Evolutionary conservation across 1,139 yeast genomes (phyloP).

Genomic region (Yamadazyma epiphylla): DNA sequence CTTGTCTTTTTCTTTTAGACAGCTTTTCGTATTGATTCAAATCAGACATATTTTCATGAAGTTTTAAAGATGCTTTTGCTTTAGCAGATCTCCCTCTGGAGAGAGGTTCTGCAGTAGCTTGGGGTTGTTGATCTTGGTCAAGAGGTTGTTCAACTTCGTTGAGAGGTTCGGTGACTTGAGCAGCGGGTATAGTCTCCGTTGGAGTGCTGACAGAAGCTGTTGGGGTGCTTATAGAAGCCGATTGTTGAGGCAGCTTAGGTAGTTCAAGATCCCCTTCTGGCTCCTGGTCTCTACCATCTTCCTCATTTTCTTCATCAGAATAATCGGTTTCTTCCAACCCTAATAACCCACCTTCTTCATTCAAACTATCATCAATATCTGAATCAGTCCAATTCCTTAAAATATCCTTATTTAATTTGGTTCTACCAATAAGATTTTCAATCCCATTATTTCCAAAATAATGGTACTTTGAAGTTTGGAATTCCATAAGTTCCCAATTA

Average conservation of each 20-base stretch:
- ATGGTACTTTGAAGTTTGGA: conserved; percentile 36
- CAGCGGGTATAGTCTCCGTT: not conserved
- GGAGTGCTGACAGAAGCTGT: not conserved
- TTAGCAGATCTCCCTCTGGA: conserved; percentile 50
- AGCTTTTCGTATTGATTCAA: conserved; percentile 56
- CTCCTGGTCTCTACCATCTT: conserved; percentile 6
- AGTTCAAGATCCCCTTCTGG: conserved; percentile 6
- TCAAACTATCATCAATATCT: conserved; percentile 33
- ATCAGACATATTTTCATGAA: conserved; percentile 68
- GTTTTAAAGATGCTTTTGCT: conserved; percentile 58
- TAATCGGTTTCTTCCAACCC: conserved; percentile 7
- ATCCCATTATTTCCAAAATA: conserved; percentile 37
- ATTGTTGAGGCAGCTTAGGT: conserved; percentile 1
- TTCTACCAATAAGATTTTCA: conserved; percentile 48
- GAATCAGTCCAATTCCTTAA: conserved; percentile 38
- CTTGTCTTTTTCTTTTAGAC: conserved; percentile 34
- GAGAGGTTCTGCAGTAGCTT: conserved; percentile 3
- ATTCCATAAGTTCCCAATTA: conserved; percentile 53
- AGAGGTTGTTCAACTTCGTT: not conserved
- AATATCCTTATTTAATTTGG: conserved; percentile 39
- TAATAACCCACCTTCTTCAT: conserved; percentile 21
- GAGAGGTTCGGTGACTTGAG: not conserved
- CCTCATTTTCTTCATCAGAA: conserved; percentile 7
- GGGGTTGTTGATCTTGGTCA: not conserved
- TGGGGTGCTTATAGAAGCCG: not conserved